A percentile compares a stretch with the other conserved stretches of the same genome.
phyloP scores from a whole-genome alignment of 2,329 filamentous ascomycete genomes.

The Westerdykella sp. region DNA sequence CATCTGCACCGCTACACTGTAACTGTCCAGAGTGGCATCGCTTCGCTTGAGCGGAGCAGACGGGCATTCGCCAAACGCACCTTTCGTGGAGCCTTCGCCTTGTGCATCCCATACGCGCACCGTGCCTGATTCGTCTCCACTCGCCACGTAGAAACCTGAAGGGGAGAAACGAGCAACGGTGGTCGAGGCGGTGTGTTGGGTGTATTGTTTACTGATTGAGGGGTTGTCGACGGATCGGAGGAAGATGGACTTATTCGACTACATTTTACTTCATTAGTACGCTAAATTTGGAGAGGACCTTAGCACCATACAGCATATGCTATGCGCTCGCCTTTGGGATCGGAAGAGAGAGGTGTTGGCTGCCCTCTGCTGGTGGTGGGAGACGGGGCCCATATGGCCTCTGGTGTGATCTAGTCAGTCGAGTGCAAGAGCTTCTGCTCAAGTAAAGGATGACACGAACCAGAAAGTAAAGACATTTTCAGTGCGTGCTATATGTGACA shows the following conservation, averaged over 20 bases:
- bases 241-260: constrained; percentile 97
- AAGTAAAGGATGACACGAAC: not conserved
- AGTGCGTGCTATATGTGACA: too few species aligned
- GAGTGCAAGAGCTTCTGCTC: not conserved
- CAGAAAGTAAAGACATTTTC: not conserved
- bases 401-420: constrained; percentile 31
- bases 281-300: not conserved
- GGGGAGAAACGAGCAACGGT: constrained; percentile 92
- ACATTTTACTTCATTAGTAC: constrained; percentile 6
- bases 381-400: constrained; percentile 74
- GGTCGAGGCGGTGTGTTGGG: constrained; percentile 78
- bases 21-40: not conserved
- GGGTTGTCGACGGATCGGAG: constrained; percentile 91
- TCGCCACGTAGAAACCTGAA: constrained; percentile 90
- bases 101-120: constrained; percentile 89
- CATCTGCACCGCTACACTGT: constrained; percentile 11
- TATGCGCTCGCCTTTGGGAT: constrained; percentile 84
- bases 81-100: constrained; percentile 81
- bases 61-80: constrained; percentile 20
- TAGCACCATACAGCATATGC: constrained; percentile 72
- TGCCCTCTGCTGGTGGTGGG: constrained; percentile 79
- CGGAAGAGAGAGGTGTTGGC: constrained; percentile 80
- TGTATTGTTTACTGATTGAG: constrained; percentile 80
- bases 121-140: constrained; percentile 75
- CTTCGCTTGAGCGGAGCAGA: not conserved